A percentile compares a stretch with the other conserved stretches of the same genome.
These are phyloP conservation scores for Aristolochia fimbriata DNA, from an alignment of 164 flowering plant genomes.

Conservation along the genomic window DNA sequence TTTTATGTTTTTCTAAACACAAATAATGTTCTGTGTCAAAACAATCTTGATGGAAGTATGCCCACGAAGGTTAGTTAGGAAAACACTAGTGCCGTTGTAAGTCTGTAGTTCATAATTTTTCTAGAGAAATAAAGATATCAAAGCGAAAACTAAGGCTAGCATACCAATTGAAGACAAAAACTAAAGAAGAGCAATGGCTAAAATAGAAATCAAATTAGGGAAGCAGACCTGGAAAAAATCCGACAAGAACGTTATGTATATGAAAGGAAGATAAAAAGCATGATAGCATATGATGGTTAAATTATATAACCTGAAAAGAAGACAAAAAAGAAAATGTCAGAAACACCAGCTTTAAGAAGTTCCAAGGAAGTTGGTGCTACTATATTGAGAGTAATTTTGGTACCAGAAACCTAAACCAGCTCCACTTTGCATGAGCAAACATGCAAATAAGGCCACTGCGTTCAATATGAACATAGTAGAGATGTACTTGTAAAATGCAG, in stretches of 20 bases:
- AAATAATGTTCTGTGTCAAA: no score
- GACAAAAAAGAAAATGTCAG: not conserved
- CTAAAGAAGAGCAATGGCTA: conserved; percentile 3
- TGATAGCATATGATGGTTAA: conserved; percentile 57
- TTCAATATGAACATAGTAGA: conserved; percentile 45
- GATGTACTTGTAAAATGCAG: conserved; percentile 71
- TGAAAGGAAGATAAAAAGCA: conserved; percentile 71
- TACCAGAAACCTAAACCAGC: conserved; percentile 68
- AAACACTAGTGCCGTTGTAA: no score
- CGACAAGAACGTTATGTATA: conserved; percentile 65
- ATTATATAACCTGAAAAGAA: conserved; percentile 53
- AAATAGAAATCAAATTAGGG: not conserved
- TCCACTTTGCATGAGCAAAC: conserved; percentile 42
- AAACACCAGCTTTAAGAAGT: not conserved
- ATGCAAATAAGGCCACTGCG: conserved; percentile 43
- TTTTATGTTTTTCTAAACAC: no score
- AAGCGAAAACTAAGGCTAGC: no score
- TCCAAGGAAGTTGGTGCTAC: no score
- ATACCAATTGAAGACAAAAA: no score
- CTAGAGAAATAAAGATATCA: no score
- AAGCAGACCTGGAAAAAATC: conserved; percentile 84
- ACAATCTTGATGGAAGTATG: no score
- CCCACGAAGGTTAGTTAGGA: no score
- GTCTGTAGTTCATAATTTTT: no score
- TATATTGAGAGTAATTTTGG: not conserved